Percentiles rank a stretch among this genome's conserved stretches.
Evolutionary conservation across 2,329 filamentous ascomycete genomes (phyloP).

Genomic region (Botryotinia calthae): DNA sequence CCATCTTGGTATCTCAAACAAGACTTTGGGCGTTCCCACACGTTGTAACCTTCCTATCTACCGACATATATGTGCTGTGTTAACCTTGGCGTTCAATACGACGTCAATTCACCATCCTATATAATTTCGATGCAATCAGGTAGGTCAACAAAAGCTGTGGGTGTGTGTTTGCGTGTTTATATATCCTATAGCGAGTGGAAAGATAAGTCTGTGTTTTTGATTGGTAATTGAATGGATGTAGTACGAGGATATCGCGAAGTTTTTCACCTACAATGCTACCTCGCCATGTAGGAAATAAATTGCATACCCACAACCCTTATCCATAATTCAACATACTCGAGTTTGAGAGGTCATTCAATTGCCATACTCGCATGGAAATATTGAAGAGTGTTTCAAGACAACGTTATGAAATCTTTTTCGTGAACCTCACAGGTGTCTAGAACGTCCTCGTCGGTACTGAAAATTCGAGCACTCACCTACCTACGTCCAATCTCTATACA

Average conservation of each 20-base stretch:
- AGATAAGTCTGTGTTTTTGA: neutral
- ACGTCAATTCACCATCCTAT: neutral
- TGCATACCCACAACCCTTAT: neutral
- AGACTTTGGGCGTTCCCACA: neutral
- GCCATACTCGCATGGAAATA: neutral
- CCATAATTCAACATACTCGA: neutral
- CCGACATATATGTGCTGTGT: neutral
- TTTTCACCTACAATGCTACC: neutral
- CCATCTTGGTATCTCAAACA: neutral
- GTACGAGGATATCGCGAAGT: neutral
- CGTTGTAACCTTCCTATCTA: neutral
- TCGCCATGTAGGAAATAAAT: neutral
- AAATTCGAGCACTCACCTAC: neutral
- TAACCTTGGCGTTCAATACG: neutral
- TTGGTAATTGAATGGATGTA: neutral
- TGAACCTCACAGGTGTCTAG: neutral
- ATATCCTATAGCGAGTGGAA: neutral
- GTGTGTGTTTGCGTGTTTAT: neutral
- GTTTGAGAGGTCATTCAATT: neutral
- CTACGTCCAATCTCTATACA: neutral
- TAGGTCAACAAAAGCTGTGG: neutral
- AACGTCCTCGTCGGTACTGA: neutral
- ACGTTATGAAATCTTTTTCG: neutral
- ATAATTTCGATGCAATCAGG: neutral
- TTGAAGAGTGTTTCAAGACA: neutral